Percentiles rank a stretch among this genome's conserved stretches.
These are phyloP conservation scores for Penicillium aurantiogriseum DNA, from an alignment of 2,329 filamentous ascomycete genomes.

Conservation along the genomic window DNA sequence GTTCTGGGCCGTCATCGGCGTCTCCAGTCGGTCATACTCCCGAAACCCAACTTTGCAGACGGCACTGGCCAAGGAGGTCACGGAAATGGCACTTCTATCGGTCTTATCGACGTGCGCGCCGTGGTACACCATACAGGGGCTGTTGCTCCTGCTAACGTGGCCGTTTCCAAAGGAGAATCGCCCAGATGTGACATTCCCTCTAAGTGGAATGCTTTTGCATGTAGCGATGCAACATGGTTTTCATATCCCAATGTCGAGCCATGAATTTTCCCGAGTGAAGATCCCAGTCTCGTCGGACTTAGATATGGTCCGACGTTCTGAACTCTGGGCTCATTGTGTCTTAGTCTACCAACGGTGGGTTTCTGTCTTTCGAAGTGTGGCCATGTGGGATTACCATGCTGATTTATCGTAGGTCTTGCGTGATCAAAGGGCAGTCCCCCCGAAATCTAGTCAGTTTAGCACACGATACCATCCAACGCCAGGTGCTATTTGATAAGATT, in stretches of 20 bases:
- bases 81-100: conserved; percentile 40
- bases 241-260: conserved; percentile 44
- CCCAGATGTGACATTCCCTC: conserved; percentile 37
- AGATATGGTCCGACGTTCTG: conserved; percentile 39
- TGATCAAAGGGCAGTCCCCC: conserved; percentile 40
- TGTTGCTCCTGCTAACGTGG: conserved; percentile 42
- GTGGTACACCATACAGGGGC: conserved; percentile 38
- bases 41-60: conserved; percentile 41
- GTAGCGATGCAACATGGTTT: conserved; percentile 46
- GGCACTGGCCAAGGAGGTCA: conserved; percentile 35
- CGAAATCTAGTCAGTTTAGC: conserved; percentile 35
- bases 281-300: conserved; percentile 31
- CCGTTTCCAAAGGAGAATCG: conserved; percentile 40
- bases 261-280: conserved; percentile 42
- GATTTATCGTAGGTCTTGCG: conserved; percentile 31
- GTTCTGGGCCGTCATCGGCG: conserved; percentile 68
- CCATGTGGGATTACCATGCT: neutral
- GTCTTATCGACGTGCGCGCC: conserved; percentile 28
- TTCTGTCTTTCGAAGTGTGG: neutral
- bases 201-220: conserved; percentile 41
- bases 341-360: conserved; percentile 42
- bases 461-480: conserved; percentile 37
- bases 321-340: conserved; percentile 43
- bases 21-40: conserved; percentile 38
- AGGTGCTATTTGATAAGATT: conserved; percentile 36